Evolutionary conservation across 1,139 yeast genomes (phyloP), one percentile per base, ranked within the genome.

Genomic region (Lodderomyces margitis): DNA sequence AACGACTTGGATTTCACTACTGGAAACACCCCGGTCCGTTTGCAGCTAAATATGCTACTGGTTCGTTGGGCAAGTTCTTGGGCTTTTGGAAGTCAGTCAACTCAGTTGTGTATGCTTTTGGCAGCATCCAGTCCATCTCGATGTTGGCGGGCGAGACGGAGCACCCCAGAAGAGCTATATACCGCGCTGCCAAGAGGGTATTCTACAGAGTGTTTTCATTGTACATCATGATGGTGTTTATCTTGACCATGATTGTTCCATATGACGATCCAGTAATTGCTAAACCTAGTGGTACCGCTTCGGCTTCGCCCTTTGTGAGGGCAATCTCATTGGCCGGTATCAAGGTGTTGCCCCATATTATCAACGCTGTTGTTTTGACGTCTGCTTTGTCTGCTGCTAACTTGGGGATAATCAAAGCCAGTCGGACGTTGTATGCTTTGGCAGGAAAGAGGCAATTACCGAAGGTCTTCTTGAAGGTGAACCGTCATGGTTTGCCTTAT

Each of bases 61-160:
- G 92, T 0, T 50, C 63, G 6, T 53, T 73, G 4, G 95, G 95
- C 14, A 67, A 81, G 49, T 84, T 86, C 54, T 78, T 81, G 53
- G 95, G 89, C 0, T 83, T 83, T 52, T 60, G 64, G 63, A 55
- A 56, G 34, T 52, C 57, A 19, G 46, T 62, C 7, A 43, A 47
- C 5, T 44, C 51, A 3, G 57, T 59, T 10, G 64, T 60, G 12
- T 59, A 61, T 43, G 55, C 64, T n/a, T 61, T 52, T 44, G 64
- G 64, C 5, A 64, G 66, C n/a, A 54, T 59, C 36, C 68, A 73
- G 53, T 53, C 67, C 41, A 67, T 75, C 31, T 66, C 72, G 21
- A 46, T 72, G 33, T 62, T 75, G n/a, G 72, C 74, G 20, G 75
- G 78, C 12, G 81, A 77, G 56, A 69, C 75, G 19, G 51, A 62